phyloP scores from a whole-genome alignment of 495 filamentous ascomycete species.

The Penicillium waksmanii region DNA sequence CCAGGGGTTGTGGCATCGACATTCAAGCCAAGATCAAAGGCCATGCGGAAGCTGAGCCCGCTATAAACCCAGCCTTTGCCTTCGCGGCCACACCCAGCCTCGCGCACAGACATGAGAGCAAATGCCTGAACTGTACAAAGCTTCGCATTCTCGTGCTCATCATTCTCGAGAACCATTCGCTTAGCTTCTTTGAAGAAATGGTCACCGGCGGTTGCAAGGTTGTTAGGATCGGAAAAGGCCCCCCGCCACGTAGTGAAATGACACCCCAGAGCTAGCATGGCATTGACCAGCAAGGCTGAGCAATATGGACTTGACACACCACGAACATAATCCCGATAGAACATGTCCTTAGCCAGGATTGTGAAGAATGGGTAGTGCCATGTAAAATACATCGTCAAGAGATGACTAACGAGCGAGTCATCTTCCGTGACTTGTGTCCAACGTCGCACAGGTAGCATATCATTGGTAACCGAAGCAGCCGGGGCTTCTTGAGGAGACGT shows the following conservation, averaged over 20 bases:
- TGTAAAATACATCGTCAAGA: slow-evolving; percentile 96
- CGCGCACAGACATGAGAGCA: slow-evolving; percentile 93
- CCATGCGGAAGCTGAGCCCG: slow-evolving; percentile 99
- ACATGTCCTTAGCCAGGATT: slow-evolving; percentile 84
- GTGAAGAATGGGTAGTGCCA: slow-evolving; percentile 99
- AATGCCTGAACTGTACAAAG: slow-evolving; percentile 95
- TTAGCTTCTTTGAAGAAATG: slow-evolving; percentile 98
- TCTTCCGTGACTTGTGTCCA: slow-evolving; percentile 91
- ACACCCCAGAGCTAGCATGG: slow-evolving; percentile 93
- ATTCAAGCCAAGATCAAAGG: slow-evolving; percentile 89
- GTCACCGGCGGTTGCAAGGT: slow-evolving; percentile 87
- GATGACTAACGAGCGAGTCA: slow-evolving; percentile 75
- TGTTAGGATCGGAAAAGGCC: slow-evolving; percentile 67
- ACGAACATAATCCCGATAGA: slow-evolving; percentile 81
- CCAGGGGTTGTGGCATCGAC: slow-evolving; percentile 72
- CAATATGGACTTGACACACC: slow-evolving; percentile 75
- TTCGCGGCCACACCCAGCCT: slow-evolving; percentile 94
- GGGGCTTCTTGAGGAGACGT: slow-evolving; percentile 28
- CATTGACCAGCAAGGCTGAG: slow-evolving; percentile 87
- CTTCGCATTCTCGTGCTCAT: slow-evolving; percentile 88
- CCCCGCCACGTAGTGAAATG: slow-evolving; percentile 84
- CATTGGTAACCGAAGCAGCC: slow-evolving; percentile 2
- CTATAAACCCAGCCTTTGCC: slow-evolving; percentile 98
- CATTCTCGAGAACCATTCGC: slow-evolving; percentile 82
- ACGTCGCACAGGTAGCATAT: slow-evolving; percentile 61